Evolutionary conservation across 78 protist genomes (phyloP).

Genomic region (Anaeramoeba flamelloides): DNA sequence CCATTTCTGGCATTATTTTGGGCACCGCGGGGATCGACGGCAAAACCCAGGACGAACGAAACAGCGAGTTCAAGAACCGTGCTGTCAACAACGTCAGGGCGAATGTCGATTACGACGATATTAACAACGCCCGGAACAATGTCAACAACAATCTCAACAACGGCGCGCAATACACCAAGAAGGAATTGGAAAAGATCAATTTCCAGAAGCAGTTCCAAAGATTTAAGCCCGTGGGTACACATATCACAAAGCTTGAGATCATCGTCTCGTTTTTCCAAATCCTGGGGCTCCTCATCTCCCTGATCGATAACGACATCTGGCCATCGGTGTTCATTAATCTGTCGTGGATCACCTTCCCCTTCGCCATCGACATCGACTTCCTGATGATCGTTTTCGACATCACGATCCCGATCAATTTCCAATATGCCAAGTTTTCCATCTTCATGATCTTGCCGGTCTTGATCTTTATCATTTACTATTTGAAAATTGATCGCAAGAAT

Average conservation of each 20-base stretch:
- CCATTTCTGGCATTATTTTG: too few relatives aligned
- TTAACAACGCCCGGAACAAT: not conserved
- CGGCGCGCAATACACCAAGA: constrained; percentile 2
- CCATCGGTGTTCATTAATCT: not conserved
- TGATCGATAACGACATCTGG: not conserved
- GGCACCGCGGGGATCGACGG: too few relatives aligned
- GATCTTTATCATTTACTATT: not conserved
- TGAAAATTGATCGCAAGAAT: not conserved
- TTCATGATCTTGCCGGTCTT: not conserved
- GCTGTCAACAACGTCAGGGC: not conserved
- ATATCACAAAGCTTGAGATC: not conserved
- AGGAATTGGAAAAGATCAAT: not conserved
- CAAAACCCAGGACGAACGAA: not conserved
- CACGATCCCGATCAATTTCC: not conserved
- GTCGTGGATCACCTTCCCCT: not conserved
- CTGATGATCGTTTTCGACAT: not conserved
- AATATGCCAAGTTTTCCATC: not conserved
- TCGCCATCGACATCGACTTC: not conserved
- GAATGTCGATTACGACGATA: not conserved
- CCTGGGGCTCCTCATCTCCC: not conserved
- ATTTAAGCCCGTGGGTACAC: not conserved
- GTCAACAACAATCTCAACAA: not conserved
- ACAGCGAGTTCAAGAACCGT: not conserved
- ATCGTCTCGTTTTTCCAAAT: not conserved
- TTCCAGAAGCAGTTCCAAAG: not conserved